phyloP scores from a whole-genome alignment of 257 asterid species.

The Solanum appendiculatum region DNA sequence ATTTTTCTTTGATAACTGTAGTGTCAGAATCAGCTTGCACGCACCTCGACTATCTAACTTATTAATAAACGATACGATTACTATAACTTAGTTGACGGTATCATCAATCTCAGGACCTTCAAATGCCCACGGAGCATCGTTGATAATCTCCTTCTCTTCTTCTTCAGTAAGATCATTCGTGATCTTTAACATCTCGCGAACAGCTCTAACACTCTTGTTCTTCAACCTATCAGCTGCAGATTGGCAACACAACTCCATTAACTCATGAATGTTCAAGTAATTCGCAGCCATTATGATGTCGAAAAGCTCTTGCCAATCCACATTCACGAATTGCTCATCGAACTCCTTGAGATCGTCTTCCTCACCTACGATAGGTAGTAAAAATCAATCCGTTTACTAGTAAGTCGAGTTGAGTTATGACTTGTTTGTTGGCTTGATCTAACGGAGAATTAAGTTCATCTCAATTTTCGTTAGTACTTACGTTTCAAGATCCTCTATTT shows the following conservation, averaged over 20 bases:
- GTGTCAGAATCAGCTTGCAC: background rate
- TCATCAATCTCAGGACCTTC: conserved; percentile 7
- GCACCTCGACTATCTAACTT: background rate
- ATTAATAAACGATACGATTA: background rate
- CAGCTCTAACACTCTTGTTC: background rate
- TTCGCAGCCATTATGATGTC: conserved; percentile 7
- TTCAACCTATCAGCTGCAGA: background rate
- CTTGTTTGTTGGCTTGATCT: no score
- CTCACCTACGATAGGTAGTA: background rate
- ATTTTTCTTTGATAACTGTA: background rate
- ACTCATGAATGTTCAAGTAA: background rate
- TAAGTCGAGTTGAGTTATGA: background rate
- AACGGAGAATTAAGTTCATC: background rate
- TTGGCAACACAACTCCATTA: background rate
- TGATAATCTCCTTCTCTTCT: conserved; percentile 6
- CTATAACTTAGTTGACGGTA: background rate
- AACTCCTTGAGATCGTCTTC: conserved; percentile 5
- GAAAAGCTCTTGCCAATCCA: background rate
- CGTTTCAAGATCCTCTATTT: background rate
- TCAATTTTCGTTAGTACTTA: background rate
- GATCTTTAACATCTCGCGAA: background rate
- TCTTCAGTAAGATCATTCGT: conserved; percentile 9
- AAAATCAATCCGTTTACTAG: background rate
- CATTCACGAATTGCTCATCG: background rate
- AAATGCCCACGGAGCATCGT: conserved; percentile 2